Conservation (phyloP, 805 yeast genomes). For the Pichia rugopelliculosa region DNA sequence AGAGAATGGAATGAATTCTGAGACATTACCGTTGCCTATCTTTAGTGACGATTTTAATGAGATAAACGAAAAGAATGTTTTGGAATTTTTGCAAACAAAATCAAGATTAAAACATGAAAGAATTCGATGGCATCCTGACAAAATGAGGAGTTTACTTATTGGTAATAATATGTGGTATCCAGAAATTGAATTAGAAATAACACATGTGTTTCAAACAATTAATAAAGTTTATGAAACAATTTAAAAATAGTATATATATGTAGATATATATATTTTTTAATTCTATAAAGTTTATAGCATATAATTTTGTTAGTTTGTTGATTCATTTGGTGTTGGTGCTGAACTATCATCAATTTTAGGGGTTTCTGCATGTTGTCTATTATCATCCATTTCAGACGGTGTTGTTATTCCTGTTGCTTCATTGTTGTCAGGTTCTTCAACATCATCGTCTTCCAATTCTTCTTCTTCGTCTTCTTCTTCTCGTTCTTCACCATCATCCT, state of each 20-base stretch:
- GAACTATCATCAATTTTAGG: conserved; percentile 8
- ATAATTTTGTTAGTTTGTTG: neutral
- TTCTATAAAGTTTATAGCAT: neutral
- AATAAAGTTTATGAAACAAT: conserved; percentile 31
- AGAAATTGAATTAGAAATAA: conserved; percentile 19
- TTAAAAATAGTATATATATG: neutral
- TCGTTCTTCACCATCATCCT: conserved; percentile 6
- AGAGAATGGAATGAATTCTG: conserved; percentile 1
- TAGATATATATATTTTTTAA: too few relatives aligned
- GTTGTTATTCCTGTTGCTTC: neutral
- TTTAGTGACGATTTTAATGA: conserved; percentile 10
- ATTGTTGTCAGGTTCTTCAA: conserved; percentile 9
- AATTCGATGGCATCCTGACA: conserved; percentile 67
- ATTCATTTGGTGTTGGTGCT: conserved; percentile 2
- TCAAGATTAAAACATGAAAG: conserved; percentile 40
- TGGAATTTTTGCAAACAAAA: conserved; percentile 13
- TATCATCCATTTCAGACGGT: neutral
- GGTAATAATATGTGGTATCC: conserved; percentile 1
- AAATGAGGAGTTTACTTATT: conserved; percentile 32
- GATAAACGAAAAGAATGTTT: conserved; percentile 11
- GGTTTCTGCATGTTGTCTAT: conserved; percentile 2
- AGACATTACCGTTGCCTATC: conserved; percentile 18
- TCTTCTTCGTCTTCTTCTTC: conserved; percentile 13
- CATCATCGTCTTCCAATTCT: conserved; percentile 18
- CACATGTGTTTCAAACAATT: conserved; percentile 36